A percentile compares a stretch with the other conserved stretches of the same genome.
These are phyloP conservation scores for Yarrowia phangngaensis DNA, from an alignment of 805 yeast genomes.

Conservation along the genomic window DNA sequence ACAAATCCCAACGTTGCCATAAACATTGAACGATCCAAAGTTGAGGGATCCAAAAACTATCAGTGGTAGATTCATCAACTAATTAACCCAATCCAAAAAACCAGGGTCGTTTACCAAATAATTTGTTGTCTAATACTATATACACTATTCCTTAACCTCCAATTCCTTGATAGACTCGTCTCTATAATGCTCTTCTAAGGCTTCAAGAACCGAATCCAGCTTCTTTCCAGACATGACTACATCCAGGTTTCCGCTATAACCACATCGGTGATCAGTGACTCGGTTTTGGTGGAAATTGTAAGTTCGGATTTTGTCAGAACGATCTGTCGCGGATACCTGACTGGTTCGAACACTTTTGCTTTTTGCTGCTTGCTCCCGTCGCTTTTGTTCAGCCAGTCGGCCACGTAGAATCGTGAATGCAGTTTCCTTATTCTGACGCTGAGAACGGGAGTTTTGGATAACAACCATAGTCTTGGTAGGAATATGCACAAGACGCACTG, in stretches of 20 bases:
- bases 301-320: conserved; percentile 90
- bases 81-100: too few relatives aligned
- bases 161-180: conserved; percentile 44
- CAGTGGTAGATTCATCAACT: too few relatives aligned
- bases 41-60: too few relatives aligned
- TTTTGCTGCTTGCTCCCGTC: conserved; percentile 57
- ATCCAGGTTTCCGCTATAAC: conserved; percentile 67
- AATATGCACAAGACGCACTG: conserved; percentile 85
- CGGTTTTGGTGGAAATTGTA: conserved; percentile 91
- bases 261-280: conserved; percentile 90
- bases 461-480: conserved; percentile 87
- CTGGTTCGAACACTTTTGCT: conserved; percentile 67
- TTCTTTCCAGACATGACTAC: conserved; percentile 60
- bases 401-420: conserved; percentile 82
- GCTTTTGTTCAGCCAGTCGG: conserved; percentile 75
- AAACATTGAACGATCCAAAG: too few relatives aligned
- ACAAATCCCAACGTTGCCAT: too few relatives aligned
- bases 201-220: conserved; percentile 54
- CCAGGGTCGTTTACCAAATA: not conserved
- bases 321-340: conserved; percentile 83
- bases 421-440: conserved; percentile 88
- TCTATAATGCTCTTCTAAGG: conserved; percentile 46
- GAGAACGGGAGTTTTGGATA: conserved; percentile 94
- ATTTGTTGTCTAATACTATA: not conserved
- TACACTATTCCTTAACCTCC: conserved; percentile 31